Evolutionary conservation across 2,329 filamentous ascomycete species (phyloP).

Genomic region (Zymoseptoria tritici): DNA sequence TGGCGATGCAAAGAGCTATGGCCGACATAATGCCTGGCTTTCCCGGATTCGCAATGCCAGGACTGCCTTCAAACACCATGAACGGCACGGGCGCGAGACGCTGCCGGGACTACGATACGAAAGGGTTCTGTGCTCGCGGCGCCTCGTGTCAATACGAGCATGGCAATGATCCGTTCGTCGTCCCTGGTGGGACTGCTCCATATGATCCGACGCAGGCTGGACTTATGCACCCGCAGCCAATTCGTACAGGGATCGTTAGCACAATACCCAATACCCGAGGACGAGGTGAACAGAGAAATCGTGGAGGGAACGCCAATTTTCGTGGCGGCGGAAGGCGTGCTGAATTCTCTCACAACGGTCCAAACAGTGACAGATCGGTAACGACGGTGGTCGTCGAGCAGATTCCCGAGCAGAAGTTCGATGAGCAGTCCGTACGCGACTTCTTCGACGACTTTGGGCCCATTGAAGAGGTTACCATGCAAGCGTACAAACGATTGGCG

Average conservation of each 20-base stretch:
- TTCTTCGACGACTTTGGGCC: conserved; percentile 69
- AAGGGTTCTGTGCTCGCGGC: conserved; percentile 64
- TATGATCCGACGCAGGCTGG: conserved; percentile 54
- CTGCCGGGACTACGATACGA: conserved; percentile 65
- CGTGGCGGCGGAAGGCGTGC: conserved; percentile 39
- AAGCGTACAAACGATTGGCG: conserved; percentile 59
- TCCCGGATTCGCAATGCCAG: conserved; percentile 26
- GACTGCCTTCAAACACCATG: conserved; percentile 3
- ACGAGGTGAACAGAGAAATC: conserved; percentile 31
- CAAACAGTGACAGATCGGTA: conserved; percentile 54
- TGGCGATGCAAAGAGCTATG: conserved; percentile 55
- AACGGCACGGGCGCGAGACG: conserved; percentile 31
- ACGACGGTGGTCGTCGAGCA: conserved; percentile 68
- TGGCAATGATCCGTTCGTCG: conserved; percentile 44
- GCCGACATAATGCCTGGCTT: conserved; percentile 38
- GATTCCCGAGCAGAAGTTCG: conserved; percentile 65
- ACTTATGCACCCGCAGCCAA: conserved; percentile 26
- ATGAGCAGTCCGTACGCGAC: conserved; percentile 54
- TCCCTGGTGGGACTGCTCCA: conserved; percentile 40
- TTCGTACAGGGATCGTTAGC: conserved; percentile 14
- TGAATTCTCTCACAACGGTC: conserved; percentile 57
- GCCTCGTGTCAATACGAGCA: conserved; percentile 64
- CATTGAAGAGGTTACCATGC: conserved; percentile 57
- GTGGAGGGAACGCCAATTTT: conserved; percentile 26
- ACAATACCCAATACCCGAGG: conserved; percentile 30